phyloP scores from a whole-genome alignment of 768 basidiomycete species.

The Hebeloma cylindrosporum region DNA sequence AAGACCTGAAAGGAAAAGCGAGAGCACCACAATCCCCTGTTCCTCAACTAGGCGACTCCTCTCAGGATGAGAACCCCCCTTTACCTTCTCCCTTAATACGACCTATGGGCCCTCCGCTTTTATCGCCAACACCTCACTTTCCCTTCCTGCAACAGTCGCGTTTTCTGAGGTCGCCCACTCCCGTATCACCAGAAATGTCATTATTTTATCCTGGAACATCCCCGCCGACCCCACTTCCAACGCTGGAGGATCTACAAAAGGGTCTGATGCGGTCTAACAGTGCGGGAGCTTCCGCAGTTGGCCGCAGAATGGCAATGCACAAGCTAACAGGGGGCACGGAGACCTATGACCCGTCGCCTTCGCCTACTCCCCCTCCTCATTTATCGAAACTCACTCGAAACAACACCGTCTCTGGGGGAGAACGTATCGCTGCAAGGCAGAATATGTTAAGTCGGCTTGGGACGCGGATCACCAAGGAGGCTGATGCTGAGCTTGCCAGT shows the following conservation, averaged over 20 bases:
- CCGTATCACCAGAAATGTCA: conserved; percentile 53
- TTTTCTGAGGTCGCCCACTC: conserved; percentile 51
- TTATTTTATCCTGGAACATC: conserved; percentile 65
- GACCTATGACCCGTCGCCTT: conserved; percentile 60
- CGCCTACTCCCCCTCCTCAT: conserved; percentile 49
- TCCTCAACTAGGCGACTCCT: conserved; percentile 61
- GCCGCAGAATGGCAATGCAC: conserved; percentile 72
- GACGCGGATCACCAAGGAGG: conserved; percentile 56
- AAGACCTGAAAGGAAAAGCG: conserved; percentile 66
- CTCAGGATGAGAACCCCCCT: conserved; percentile 60
- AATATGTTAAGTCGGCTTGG: conserved; percentile 64
- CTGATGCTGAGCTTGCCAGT: conserved; percentile 62
- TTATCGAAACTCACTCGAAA: conserved; percentile 55
- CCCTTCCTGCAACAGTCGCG: conserved; percentile 41
- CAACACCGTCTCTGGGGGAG: conserved; percentile 82
- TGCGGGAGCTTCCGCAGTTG: conserved; percentile 72
- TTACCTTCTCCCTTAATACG: conserved; percentile 34
- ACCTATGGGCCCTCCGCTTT: conserved; percentile 38
- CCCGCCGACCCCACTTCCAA: conserved; percentile 69
- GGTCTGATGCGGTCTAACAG: conserved; percentile 90
- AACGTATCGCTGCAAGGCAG: conserved; percentile 70
- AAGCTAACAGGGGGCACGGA: conserved; percentile 82
- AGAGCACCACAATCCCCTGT: conserved; percentile 49
- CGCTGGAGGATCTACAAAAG: conserved; percentile 75
- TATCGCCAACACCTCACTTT: conserved; percentile 56